phyloP scores from a whole-genome alignment of 2,329 filamentous ascomycete genomes.

The Whalleya microplaca region DNA sequence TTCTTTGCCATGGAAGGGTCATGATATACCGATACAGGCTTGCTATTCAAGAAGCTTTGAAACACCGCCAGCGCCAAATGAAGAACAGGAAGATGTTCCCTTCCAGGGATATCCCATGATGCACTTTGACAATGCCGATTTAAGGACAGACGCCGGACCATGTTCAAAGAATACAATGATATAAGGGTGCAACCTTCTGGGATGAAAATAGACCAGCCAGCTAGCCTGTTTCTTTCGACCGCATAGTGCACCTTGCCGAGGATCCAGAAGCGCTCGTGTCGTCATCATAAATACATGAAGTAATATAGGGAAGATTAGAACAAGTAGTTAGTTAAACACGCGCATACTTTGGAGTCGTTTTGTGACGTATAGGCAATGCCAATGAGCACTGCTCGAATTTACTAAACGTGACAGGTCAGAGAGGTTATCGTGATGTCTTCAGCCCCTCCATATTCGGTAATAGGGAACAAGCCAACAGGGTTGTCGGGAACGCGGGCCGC shows the following conservation, averaged over 20 bases:
- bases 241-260: neutral
- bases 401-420: slow-evolving; percentile 16
- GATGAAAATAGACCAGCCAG: neutral
- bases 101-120: neutral
- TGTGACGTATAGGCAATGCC: slow-evolving; percentile 25
- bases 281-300: neutral
- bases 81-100: neutral
- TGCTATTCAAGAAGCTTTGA: neutral
- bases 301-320: neutral
- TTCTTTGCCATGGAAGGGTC: neutral
- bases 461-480: slow-evolving; percentile 17
- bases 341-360: slow-evolving; percentile 1
- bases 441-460: slow-evolving; percentile 16
- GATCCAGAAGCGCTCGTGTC: neutral
- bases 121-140: neutral
- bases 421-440: slow-evolving; percentile 11
- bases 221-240: neutral
- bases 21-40: neutral
- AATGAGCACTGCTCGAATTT: slow-evolving; percentile 17
- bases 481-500: slow-evolving; percentile 32
- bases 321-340: neutral
- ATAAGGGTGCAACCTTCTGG: neutral
- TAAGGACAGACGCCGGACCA: neutral
- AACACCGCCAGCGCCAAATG: neutral
- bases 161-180: neutral